Evolutionary conservation across 192 early-diverging fungal species (phyloP).

Genomic region (Backusella westeae): DNA sequence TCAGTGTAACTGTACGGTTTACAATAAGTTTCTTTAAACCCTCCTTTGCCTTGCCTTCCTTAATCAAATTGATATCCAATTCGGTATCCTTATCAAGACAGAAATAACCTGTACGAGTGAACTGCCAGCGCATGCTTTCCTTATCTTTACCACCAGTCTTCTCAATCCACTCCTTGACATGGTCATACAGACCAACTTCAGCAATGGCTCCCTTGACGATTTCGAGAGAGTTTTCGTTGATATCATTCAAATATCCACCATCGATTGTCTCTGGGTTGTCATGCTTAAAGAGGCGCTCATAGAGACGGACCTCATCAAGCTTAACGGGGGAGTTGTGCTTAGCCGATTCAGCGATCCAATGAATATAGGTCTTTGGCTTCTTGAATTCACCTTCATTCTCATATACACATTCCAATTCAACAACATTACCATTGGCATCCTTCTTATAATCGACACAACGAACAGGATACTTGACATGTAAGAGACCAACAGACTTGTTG

Average conservation of each 20-base stretch:
- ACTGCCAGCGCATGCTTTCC: constrained; percentile 91
- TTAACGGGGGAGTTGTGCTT: constrained; percentile 81
- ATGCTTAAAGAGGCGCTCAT: constrained; percentile 87
- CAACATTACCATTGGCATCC: constrained; percentile 77
- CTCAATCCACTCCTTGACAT: constrained; percentile 54
- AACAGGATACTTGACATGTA: constrained; percentile 86
- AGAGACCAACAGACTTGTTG: constrained; percentile 92
- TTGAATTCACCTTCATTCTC: constrained; percentile 62
- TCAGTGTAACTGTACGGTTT: constrained; percentile 69
- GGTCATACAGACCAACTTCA: constrained; percentile 80
- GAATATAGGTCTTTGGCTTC: constrained; percentile 98
- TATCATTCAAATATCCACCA: constrained; percentile 88
- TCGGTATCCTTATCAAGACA: constrained; percentile 91
- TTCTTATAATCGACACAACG: constrained; percentile 77
- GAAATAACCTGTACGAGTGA: constrained; percentile 97
- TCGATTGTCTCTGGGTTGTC: constrained; percentile 85
- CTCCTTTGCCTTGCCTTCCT: constrained; percentile 60
- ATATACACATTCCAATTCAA: constrained; percentile 79
- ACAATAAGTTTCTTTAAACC: constrained; percentile 42
- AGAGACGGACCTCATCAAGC: constrained; percentile 81
- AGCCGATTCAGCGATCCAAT: constrained; percentile 93
- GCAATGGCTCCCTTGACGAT: constrained; percentile 69
- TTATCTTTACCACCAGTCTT: constrained; percentile 59
- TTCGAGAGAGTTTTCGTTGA: constrained; percentile 76
- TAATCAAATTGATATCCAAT: constrained; percentile 56